Evolutionary conservation across 768 basidiomycete genomes (phyloP).

Genomic region (Agrocybe praecox): DNA sequence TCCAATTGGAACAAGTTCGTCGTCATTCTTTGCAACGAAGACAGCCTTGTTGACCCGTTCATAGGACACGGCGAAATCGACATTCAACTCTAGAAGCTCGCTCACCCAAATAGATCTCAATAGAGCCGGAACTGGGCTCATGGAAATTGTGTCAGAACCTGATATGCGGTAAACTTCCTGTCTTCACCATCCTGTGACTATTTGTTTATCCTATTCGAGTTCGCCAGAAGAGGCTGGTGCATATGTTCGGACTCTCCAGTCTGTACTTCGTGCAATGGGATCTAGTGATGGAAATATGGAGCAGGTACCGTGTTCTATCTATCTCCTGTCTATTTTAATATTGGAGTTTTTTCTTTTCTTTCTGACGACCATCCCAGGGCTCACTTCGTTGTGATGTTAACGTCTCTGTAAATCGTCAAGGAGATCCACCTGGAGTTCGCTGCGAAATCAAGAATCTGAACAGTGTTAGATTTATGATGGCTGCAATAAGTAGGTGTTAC

Average conservation of each 20-base stretch:
- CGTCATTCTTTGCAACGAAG: not conserved
- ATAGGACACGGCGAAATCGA: constrained; percentile 92
- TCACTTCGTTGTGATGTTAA: constrained; percentile 96
- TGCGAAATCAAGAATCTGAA: constrained; percentile 99
- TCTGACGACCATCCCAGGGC: constrained; percentile 58
- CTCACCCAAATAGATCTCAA: constrained; percentile 82
- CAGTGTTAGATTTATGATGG: constrained; percentile 80
- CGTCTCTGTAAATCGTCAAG: constrained; percentile 79
- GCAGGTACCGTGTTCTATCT: constrained; percentile 64
- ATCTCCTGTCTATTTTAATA: not conserved
- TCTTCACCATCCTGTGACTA: not conserved
- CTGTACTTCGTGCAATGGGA: constrained; percentile 78
- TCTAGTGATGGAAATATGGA: constrained; percentile 98
- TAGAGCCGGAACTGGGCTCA: constrained; percentile 83
- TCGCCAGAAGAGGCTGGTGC: constrained; percentile 89
- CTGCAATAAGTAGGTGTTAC: constrained; percentile 70
- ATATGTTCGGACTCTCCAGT: constrained; percentile 84
- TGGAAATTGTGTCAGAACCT: constrained; percentile 96
- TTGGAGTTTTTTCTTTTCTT: not conserved
- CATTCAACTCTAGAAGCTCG: constrained; percentile 50
- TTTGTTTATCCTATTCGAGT: constrained; percentile 33
- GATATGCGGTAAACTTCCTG: constrained; percentile 66
- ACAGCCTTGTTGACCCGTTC: not conserved
- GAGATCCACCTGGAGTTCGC: constrained; percentile 71
- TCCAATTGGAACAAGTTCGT: constrained; percentile 92